These are phyloP conservation scores for Jacaranda mimosifolia DNA, from an alignment of 257 asterid genomes.

Conservation along the genomic window DNA sequence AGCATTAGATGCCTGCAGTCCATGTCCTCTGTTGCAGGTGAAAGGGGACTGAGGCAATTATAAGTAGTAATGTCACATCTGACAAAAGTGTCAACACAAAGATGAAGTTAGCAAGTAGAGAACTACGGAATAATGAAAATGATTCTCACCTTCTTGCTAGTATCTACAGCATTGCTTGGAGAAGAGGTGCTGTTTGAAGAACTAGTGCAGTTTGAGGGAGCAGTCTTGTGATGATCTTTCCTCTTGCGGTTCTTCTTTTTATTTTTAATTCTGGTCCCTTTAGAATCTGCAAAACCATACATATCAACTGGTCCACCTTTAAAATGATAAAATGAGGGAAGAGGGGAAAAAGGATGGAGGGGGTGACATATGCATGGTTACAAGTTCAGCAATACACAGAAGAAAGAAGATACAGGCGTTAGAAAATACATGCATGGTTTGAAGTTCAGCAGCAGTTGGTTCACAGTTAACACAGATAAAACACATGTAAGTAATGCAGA, in stretches of 20 bases:
- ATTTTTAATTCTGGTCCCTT: slow-evolving; percentile 59
- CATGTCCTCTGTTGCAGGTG: slow-evolving; percentile 17
- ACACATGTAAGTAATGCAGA: background rate
- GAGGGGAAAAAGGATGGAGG: background rate
- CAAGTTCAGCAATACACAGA: slow-evolving; percentile 20
- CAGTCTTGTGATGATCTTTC: slow-evolving; percentile 78
- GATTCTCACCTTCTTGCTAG: slow-evolving; percentile 60
- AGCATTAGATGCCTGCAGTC: slow-evolving; percentile 9
- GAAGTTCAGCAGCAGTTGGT: background rate
- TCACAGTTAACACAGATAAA: slow-evolving; percentile 1
- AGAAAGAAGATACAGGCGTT: background rate
- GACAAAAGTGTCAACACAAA: slow-evolving; percentile 22
- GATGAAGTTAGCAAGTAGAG: no score
- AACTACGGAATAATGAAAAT: no score
- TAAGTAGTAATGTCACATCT: slow-evolving; percentile 16
- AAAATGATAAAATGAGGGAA: slow-evolving; percentile 19
- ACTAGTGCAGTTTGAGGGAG: slow-evolving; percentile 53
- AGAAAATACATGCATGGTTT: background rate
- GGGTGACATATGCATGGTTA: slow-evolving; percentile 9
- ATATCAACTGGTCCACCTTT: slow-evolving; percentile 20
- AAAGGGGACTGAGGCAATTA: slow-evolving; percentile 14
- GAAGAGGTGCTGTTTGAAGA: slow-evolving; percentile 53
- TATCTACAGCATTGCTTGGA: slow-evolving; percentile 53
- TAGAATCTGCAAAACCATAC: slow-evolving; percentile 65
- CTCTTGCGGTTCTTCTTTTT: slow-evolving; percentile 88